Evolutionary conservation across 2,329 filamentous ascomycete genomes (phyloP), one percentile per base, ranked within the genome.

Genomic region (Fusarium irregulare): DNA sequence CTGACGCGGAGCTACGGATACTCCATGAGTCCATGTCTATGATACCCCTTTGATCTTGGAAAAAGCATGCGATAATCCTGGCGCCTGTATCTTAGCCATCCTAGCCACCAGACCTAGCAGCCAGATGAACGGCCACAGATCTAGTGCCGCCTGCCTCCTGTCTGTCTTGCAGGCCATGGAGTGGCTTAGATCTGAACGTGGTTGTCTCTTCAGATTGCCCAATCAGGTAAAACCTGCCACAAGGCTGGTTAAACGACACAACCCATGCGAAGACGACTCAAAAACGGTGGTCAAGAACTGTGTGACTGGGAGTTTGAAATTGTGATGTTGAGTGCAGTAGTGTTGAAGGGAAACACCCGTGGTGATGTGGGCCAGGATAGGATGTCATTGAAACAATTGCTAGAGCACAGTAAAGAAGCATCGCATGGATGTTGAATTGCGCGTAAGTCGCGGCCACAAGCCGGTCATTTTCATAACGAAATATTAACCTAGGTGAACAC

Each of bases 141-240:
- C 45, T 48, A 37, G 32, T 46, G 37, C 62, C 53, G 42, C 47
- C 45, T 65, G 64, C 34, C 34, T 37, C 34, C 34, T 37, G 34
- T 37, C 34, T 30, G 14, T 30, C 57, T 41, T 46, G 37, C 54
- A 28, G 44, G 66, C 47, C 46, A 60, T 66, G 47, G 16, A 41
- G 56, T 64, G 44, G 50, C 27, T 20, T 27, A 34, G 41, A 27
- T 66, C 50, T 49, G 49, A 53, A 27, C 30, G 40, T 50, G 34
- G 20, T 18, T 34, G 23, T 68, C 57, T 70, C 62, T 46, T 46
- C 11, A 27, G 25, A 60, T 64, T 71, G 49, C 67, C 54, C 42
- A 56, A 64, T 51, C 18, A 25, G 48, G 63, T 23, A 51, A 60
- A 27, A 48, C 44, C 28, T 41, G 27, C 44, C 25, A 34, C n/a